phyloP scores from a whole-genome alignment of 768 basidiomycete genomes.

The Piloderma croceum region DNA sequence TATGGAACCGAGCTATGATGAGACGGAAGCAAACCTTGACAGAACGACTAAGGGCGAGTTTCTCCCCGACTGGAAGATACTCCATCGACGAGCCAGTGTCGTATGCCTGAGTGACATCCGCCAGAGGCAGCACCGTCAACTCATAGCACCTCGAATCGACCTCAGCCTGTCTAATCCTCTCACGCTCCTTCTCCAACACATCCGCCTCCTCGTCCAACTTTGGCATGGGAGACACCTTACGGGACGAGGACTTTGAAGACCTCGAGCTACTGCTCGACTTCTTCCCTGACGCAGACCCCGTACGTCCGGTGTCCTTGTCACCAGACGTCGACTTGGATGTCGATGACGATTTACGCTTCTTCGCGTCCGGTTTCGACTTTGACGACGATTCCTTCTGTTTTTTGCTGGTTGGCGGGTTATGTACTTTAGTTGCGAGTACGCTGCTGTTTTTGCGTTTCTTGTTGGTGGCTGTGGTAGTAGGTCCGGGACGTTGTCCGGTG shows the following conservation, averaged over 20 bases:
- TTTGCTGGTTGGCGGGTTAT: constrained; percentile 32
- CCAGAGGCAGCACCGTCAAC: constrained; percentile 70
- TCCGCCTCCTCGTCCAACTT: constrained; percentile 50
- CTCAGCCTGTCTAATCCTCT: constrained; percentile 40
- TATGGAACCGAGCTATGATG: constrained; percentile 9
- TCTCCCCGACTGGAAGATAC: too few species aligned
- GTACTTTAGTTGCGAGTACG: constrained; percentile 51
- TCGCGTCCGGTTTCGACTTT: constrained; percentile 39
- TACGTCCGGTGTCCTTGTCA: constrained; percentile 17
- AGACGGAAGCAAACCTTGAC: constrained; percentile 37
- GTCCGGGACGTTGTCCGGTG: constrained; percentile 57
- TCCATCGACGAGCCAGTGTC: constrained; percentile 35
- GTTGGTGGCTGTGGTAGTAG: constrained; percentile 27
- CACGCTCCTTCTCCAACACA: constrained; percentile 27
- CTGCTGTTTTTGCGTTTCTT: constrained; percentile 62
- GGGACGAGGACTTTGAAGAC: constrained; percentile 27
- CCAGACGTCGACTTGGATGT: background rate
- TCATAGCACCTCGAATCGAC: constrained; percentile 78
- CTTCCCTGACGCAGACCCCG: constrained; percentile 24
- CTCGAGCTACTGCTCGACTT: constrained; percentile 33
- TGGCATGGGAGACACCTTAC: constrained; percentile 56
- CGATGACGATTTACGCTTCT: constrained; percentile 55
- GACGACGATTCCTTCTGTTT: constrained; percentile 33
- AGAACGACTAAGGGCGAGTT: constrained; percentile 29
- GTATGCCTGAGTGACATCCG: constrained; percentile 68